These are phyloP conservation scores for Penicillium paradoxum DNA, from an alignment of 495 filamentous ascomycete genomes.

Conservation along the genomic window DNA sequence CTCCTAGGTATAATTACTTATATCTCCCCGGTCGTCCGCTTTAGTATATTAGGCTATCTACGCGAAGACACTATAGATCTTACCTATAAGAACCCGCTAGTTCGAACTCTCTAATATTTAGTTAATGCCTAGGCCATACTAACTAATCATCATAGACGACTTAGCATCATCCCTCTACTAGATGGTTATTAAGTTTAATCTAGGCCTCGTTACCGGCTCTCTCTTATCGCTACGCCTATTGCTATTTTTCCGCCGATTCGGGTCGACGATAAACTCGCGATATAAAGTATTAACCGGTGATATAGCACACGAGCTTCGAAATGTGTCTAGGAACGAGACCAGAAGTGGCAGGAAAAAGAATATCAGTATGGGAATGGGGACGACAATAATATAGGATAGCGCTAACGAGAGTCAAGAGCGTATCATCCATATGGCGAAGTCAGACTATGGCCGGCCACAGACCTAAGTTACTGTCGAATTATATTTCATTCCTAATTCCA, in stretches of 20 bases:
- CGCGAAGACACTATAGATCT: slow-evolving; percentile 3
- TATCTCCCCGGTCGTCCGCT: slow-evolving; percentile 11
- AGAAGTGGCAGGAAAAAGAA: background rate
- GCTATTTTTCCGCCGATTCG: slow-evolving; percentile 4
- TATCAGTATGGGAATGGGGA: background rate
- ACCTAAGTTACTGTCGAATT: background rate
- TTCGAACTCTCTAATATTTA: background rate
- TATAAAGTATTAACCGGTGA: background rate
- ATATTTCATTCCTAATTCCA: no score
- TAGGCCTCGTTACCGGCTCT: slow-evolving; percentile 4
- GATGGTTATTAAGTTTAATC: slow-evolving; percentile 11
- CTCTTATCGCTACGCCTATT: slow-evolving; percentile 1
- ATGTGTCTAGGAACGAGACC: background rate
- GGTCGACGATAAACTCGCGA: background rate
- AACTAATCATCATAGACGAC: background rate
- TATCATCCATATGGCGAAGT: background rate
- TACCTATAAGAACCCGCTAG: slow-evolving; percentile 1
- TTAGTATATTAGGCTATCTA: slow-evolving; percentile 9
- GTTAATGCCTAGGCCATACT: background rate
- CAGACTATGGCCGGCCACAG: background rate
- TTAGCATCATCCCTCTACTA: slow-evolving; percentile 9
- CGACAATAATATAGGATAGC: background rate
- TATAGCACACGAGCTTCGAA: background rate
- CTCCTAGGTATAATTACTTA: slow-evolving; percentile 6
- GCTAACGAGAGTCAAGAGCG: background rate